These are phyloP conservation scores for Trichoderma oligosporum DNA, from an alignment of 2,329 filamentous ascomycete genomes.

Conservation along the genomic window DNA sequence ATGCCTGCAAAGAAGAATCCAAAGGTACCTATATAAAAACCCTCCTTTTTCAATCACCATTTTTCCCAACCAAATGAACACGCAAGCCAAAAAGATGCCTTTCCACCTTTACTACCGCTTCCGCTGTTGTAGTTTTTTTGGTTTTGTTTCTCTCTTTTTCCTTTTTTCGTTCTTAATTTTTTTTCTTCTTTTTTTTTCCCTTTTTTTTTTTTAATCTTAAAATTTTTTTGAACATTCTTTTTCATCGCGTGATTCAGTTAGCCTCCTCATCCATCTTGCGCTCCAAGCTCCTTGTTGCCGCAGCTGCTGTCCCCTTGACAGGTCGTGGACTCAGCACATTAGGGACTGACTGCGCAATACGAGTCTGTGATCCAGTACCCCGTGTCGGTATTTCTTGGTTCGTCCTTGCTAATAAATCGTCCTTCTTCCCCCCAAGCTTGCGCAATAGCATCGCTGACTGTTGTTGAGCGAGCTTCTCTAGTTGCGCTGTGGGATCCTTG, in stretches of 20 bases:
- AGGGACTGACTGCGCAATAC: conserved; percentile 27
- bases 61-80: conserved; percentile 9
- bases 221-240: not conserved
- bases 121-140: conserved; percentile 4
- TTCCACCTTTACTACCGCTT: conserved; percentile 11
- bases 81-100: not conserved
- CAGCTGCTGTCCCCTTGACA: conserved; percentile 36
- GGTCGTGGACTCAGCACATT: conserved; percentile 41
- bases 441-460: conserved; percentile 60
- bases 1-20: conserved; percentile 9
- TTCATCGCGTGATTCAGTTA: not conserved
- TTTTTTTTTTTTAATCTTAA: not conserved
- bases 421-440: conserved; percentile 43
- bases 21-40: conserved; percentile 8
- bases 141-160: not conserved
- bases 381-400: conserved; percentile 47
- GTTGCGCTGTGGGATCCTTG: conserved; percentile 67
- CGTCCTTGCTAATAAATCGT: conserved; percentile 27
- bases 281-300: conserved; percentile 33
- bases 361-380: conserved; percentile 30
- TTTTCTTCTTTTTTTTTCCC: not conserved
- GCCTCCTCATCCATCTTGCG: conserved; percentile 27
- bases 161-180: not conserved
- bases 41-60: not conserved
- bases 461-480: conserved; percentile 65